phyloP scores from a whole-genome alignment of 345 rosid species.

The Limnanthes douglasii region DNA sequence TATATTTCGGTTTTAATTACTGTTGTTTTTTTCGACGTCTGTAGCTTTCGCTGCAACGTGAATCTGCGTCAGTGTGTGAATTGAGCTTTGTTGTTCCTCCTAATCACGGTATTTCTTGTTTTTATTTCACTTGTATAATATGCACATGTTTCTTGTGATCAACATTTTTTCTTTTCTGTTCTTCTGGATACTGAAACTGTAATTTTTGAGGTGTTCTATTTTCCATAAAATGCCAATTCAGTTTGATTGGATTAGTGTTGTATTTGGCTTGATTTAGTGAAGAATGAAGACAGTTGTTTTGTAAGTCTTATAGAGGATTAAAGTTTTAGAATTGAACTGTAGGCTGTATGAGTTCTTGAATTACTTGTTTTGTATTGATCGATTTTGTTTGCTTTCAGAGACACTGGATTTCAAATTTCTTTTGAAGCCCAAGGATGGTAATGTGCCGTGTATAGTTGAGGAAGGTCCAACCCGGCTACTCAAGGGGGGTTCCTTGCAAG shows the following conservation, averaged over 20 bases:
- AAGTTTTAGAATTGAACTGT: too few relatives aligned
- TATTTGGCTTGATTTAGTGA: too few relatives aligned
- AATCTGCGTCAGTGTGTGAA: conserved; percentile 84
- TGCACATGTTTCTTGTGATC: background rate
- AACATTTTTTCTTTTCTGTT: too few relatives aligned
- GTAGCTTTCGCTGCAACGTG: conserved; percentile 82
- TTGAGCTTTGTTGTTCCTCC: conserved; percentile 94
- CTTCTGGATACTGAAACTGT: too few relatives aligned
- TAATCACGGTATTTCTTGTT: conserved; percentile 50
- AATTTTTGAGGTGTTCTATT: too few relatives aligned
- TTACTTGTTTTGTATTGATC: background rate
- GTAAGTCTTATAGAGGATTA: too few relatives aligned
- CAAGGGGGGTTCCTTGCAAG: conserved; percentile 44
- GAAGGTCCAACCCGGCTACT: conserved; percentile 62
- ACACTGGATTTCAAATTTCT: conserved; percentile 79
- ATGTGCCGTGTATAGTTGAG: conserved; percentile 40
- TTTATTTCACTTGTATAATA: background rate
- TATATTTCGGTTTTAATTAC: background rate
- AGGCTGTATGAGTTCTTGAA: background rate
- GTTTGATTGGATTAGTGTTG: too few relatives aligned
- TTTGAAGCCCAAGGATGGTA: conserved; percentile 52
- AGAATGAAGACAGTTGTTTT: too few relatives aligned
- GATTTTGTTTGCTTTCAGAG: conserved; percentile 16
- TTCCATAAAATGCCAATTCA: too few relatives aligned
- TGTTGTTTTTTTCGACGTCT: background rate